Evolutionary conservation across 208 protist species (phyloP).

Genomic region (Leishmania mexicana): DNA sequence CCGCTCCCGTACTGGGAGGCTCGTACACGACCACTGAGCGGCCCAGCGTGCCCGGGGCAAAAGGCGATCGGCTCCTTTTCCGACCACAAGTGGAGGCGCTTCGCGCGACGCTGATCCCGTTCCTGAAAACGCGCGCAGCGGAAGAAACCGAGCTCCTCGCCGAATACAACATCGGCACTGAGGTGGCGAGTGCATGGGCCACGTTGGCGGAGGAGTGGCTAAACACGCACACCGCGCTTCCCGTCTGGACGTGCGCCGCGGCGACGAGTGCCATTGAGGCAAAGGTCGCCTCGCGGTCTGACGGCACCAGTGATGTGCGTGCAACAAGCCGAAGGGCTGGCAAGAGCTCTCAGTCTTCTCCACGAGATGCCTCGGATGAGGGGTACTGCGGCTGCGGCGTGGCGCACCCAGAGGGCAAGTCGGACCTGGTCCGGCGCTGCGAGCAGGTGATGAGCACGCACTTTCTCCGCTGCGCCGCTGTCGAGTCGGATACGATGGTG

Average conservation of each 20-base stretch:
- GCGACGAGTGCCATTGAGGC: constrained; percentile 10
- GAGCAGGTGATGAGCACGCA: constrained; percentile 51
- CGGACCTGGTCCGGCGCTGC: constrained; percentile 58
- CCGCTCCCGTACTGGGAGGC: constrained; percentile 60
- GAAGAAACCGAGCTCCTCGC: constrained; percentile 30
- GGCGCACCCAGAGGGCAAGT: constrained; percentile 50
- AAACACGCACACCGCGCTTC: constrained; percentile 31
- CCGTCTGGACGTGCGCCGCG: constrained; percentile 48
- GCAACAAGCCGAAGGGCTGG: background rate
- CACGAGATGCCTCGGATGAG: background rate
- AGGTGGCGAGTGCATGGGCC: constrained; percentile 38
- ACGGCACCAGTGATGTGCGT: background rate
- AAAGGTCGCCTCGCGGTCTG: constrained; percentile 15
- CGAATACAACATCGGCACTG: constrained; percentile 22
- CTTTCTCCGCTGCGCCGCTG: constrained; percentile 33
- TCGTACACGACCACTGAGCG: constrained; percentile 29
- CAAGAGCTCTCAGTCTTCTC: background rate
- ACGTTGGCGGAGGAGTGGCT: constrained; percentile 34
- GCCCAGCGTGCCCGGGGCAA: background rate
- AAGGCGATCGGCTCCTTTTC: constrained; percentile 23
- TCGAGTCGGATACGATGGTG: constrained; percentile 29
- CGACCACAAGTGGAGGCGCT: constrained; percentile 54
- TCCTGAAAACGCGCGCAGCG: constrained; percentile 41
- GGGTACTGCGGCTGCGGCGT: constrained; percentile 44
- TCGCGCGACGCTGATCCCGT: constrained; percentile 40